Percentiles rank a stretch among this genome's conserved stretches.
phyloP scores from a whole-genome alignment of 148 eudicot species.

The Linanthus parryae region DNA sequence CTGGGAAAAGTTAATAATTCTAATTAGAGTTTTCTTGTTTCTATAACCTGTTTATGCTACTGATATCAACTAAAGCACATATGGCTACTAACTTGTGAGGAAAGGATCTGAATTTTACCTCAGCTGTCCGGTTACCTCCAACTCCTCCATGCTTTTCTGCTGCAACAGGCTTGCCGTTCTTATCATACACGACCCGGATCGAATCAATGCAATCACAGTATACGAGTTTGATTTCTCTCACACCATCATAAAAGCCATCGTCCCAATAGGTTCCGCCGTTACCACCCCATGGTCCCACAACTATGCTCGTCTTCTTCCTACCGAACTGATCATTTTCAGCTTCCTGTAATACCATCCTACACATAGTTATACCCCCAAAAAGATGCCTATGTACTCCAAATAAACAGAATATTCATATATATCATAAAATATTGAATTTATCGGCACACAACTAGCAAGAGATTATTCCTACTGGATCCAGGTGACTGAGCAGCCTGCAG shows the following conservation, averaged over 20 bases:
- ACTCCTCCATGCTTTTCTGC: constrained; percentile 36
- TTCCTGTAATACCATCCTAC: too few species aligned
- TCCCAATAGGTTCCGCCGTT: constrained; percentile 58
- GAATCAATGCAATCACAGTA: constrained; percentile 54
- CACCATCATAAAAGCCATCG: constrained; percentile 43
- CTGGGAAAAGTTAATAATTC: not conserved
- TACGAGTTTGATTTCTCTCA: constrained; percentile 44
- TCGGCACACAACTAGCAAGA: too few species aligned
- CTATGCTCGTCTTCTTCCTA: constrained; percentile 22
- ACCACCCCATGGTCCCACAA: constrained; percentile 63
- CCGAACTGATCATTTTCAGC: constrained; percentile 15
- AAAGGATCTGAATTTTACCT: constrained; percentile 21
- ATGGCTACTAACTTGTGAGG: not conserved
- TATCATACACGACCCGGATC: constrained; percentile 36
- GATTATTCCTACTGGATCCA: too few species aligned
- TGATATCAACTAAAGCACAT: not conserved
- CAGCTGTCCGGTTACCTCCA: constrained; percentile 35
- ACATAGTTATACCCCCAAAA: too few species aligned
- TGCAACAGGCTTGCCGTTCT: constrained; percentile 31
- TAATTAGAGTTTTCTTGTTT: not conserved
- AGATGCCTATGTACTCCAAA: too few species aligned
- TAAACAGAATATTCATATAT: too few species aligned
- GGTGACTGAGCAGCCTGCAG: too few species aligned
- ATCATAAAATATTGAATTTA: too few species aligned
- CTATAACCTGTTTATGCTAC: not conserved